Conservation (phyloP, 176 grass and related monocot genomes). For the Zea luxurians region DNA sequence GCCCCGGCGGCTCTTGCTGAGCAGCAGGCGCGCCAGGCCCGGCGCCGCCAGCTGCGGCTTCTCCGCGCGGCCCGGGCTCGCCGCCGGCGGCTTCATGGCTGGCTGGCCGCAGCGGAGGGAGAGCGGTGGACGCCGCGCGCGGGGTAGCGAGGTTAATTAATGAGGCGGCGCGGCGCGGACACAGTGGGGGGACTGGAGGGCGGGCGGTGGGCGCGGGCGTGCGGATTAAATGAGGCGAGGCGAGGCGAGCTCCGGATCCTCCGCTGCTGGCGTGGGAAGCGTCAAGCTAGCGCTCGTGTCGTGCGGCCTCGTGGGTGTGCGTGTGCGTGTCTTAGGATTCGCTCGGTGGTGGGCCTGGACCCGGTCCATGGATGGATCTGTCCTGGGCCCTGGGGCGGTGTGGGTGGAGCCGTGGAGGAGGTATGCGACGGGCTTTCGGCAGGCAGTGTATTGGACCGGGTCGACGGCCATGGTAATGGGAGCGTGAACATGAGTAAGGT, state of each 20-base stretch:
- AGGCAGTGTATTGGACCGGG: slow-evolving; percentile 3
- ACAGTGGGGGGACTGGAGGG: too few species aligned
- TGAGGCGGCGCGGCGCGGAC: too few species aligned
- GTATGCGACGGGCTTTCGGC: background rate
- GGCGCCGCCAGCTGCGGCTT: slow-evolving; percentile 55
- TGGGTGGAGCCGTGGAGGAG: too few species aligned
- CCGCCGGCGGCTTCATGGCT: slow-evolving; percentile 50
- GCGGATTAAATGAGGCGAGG: background rate
- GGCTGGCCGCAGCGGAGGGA: background rate
- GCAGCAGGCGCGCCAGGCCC: slow-evolving; percentile 55
- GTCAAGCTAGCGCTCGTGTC: background rate
- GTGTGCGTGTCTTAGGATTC: slow-evolving; percentile 44
- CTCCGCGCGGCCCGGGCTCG: slow-evolving; percentile 56
- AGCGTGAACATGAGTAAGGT: too few species aligned
- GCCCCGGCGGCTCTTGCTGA: slow-evolving; percentile 52
- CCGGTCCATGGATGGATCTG: slow-evolving; percentile 16
- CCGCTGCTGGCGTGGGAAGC: background rate
- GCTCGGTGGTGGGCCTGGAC: background rate
- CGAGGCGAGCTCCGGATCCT: too few species aligned
- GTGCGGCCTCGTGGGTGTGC: background rate
- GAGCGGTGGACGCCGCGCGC: background rate
- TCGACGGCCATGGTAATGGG: too few species aligned
- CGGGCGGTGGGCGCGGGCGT: background rate
- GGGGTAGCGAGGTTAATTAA: too few species aligned
- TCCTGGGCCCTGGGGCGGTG: background rate